Conservation (phyloP, 2,329 filamentous ascomycete species). For the Colletotrichum cordylinicola region DNA sequence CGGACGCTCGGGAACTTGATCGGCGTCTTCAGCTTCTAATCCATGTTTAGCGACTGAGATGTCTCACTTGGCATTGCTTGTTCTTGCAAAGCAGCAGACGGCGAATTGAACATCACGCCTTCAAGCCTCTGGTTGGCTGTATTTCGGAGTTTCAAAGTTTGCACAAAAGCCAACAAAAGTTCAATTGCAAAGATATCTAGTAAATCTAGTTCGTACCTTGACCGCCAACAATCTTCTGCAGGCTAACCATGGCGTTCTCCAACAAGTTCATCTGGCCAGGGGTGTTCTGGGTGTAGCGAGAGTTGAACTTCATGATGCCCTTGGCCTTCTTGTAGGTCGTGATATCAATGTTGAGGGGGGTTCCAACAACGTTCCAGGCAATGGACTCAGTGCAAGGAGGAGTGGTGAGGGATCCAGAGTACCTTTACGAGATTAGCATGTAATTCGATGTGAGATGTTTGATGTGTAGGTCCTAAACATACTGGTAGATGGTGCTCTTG, state of each 20-base stretch:
- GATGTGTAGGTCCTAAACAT: neutral
- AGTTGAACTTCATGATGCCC: conserved; percentile 60
- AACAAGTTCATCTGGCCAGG: conserved; percentile 52
- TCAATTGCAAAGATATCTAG: neutral
- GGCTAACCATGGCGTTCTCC: conserved; percentile 14
- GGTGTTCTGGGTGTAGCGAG: conserved; percentile 57
- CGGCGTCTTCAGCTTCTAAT: neutral
- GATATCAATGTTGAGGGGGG: conserved; percentile 53
- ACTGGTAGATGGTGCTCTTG: conserved; percentile 46
- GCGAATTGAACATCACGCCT: neutral
- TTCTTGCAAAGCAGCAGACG: neutral
- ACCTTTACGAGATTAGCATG: conserved; percentile 34
- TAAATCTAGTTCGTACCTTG: conserved; percentile 14
- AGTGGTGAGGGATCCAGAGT: conserved; percentile 67
- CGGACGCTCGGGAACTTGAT: neutral
- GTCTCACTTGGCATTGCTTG: neutral
- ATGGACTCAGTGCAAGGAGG: conserved; percentile 67
- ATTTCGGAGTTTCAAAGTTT: neutral
- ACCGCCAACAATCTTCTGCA: neutral
- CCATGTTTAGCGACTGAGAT: conserved; percentile 2
- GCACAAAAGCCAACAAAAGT: neutral
- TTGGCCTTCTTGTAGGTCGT: conserved; percentile 58
- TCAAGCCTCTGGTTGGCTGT: neutral
- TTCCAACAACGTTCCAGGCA: conserved; percentile 55
- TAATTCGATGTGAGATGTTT: too few relatives aligned